phyloP scores from a whole-genome alignment of 805 yeast species.

The Metschnikowia orientalis region DNA sequence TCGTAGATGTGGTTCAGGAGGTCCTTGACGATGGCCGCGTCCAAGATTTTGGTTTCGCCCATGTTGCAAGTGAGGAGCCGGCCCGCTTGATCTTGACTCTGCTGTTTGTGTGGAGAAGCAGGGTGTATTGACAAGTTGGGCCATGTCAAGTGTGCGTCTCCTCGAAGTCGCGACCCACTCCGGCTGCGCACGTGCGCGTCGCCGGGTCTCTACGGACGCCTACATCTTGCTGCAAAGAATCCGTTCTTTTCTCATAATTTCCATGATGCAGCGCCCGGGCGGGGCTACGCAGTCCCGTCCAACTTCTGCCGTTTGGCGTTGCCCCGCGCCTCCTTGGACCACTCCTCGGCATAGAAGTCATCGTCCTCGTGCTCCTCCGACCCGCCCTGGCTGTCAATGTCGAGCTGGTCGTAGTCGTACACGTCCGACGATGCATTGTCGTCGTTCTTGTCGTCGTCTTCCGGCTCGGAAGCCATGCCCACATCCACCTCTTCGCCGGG shows the following conservation, averaged over 20 bases:
- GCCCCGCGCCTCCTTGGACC: conserved; percentile 12
- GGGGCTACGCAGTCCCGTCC: too few species aligned
- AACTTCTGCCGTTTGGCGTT: conserved; percentile 4
- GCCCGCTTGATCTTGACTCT: too few species aligned
- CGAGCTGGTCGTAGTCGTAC: conserved; percentile 15
- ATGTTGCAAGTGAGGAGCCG: conserved; percentile 2
- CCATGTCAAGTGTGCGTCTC: too few species aligned
- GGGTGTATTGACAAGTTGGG: too few species aligned
- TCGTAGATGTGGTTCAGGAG: conserved; percentile 43
- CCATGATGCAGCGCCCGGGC: too few species aligned
- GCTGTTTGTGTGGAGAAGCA: too few species aligned
- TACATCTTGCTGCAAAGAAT: too few species aligned
- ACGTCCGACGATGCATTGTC: conserved; percentile 9
- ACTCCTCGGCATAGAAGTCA: conserved; percentile 12
- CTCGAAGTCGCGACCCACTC: too few species aligned
- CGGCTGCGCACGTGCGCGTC: too few species aligned
- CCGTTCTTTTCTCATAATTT: too few species aligned
- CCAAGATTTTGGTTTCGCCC: conserved; percentile 28
- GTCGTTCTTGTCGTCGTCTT: conserved; percentile 2
- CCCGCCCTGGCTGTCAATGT: conserved; percentile 15
- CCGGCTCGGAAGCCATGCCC: neutral
- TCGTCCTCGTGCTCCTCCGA: conserved; percentile 16
- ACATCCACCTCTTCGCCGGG: conserved; percentile 6
- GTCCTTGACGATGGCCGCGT: conserved; percentile 36
- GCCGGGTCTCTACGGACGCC: too few species aligned